Evolutionary conservation across 129 eudicot species (phyloP).

Genomic region (Oenanthe sinensis): DNA sequence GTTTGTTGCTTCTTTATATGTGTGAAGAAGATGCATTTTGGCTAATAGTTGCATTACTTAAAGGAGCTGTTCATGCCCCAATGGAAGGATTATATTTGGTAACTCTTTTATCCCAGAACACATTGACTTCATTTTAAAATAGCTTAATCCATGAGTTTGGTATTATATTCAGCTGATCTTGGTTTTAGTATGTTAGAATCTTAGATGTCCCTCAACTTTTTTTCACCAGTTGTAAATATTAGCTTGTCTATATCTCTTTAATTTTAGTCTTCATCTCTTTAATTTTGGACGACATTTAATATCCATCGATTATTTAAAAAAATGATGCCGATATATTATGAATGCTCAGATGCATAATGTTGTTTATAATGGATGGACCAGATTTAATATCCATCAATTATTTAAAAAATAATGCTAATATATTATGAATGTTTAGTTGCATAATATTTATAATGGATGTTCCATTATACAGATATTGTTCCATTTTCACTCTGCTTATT

Average conservation of each 20-base stretch:
- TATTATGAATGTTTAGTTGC: neutral
- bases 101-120: conserved; percentile 12
- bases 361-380: neutral
- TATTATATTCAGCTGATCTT: neutral
- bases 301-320: neutral
- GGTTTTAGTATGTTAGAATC: neutral
- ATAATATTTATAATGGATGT: neutral
- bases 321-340: neutral
- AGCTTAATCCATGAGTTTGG: neutral
- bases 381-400: neutral
- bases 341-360: neutral
- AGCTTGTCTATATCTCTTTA: neutral
- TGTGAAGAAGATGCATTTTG: conserved; percentile 99
- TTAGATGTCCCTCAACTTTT: neutral
- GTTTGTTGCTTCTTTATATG: conserved; percentile 94
- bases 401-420: neutral
- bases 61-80: conserved; percentile 97
- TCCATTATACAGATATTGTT: neutral
- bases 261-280: neutral
- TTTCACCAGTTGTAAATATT: neutral
- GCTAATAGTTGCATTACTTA: conserved; percentile 85
- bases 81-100: conserved; percentile 99
- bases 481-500: neutral
- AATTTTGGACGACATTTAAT: neutral
- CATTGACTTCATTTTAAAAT: neutral